Conservation (phyloP, 495 filamentous ascomycete species). For the Aspergillus coremiiformis region DNA sequence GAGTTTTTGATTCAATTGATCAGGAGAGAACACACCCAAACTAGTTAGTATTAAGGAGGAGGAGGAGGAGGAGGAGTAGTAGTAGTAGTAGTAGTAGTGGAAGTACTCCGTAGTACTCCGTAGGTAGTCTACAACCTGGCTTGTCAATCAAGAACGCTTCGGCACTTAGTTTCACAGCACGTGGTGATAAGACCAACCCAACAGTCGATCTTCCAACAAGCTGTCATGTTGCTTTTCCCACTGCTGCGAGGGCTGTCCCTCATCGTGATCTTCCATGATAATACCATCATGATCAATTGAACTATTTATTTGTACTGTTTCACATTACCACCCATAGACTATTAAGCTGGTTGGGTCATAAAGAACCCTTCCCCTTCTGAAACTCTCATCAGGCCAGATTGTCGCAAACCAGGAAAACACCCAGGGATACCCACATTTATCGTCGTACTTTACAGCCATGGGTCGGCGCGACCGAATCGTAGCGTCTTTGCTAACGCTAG, state of each 20-base stretch:
- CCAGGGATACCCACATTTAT: neutral
- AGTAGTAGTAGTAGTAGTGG: too few relatives aligned
- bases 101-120: too few relatives aligned
- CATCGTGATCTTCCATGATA: neutral
- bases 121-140: too few relatives aligned
- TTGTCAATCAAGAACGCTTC: too few relatives aligned
- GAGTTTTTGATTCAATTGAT: too few relatives aligned
- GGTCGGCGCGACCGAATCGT: constrained; percentile 18
- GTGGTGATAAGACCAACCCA: constrained; percentile 12
- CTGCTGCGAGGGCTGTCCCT: neutral
- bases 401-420: neutral
- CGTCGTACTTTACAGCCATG: constrained; percentile 13
- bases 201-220: constrained; percentile 1
- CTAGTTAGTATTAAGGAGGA: too few relatives aligned
- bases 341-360: neutral
- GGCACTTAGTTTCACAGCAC: too few relatives aligned
- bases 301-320: neutral
- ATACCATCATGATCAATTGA: neutral
- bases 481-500: constrained; percentile 25
- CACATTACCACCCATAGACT: neutral
- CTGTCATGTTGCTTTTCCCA: constrained; percentile 5
- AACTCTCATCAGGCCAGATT: constrained; percentile 6
- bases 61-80: too few relatives aligned
- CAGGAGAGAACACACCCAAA: too few relatives aligned
- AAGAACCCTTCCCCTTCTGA: neutral